These are phyloP conservation scores for Phaeotremella fagi DNA, from an alignment of 768 basidiomycete genomes.

Conservation along the genomic window DNA sequence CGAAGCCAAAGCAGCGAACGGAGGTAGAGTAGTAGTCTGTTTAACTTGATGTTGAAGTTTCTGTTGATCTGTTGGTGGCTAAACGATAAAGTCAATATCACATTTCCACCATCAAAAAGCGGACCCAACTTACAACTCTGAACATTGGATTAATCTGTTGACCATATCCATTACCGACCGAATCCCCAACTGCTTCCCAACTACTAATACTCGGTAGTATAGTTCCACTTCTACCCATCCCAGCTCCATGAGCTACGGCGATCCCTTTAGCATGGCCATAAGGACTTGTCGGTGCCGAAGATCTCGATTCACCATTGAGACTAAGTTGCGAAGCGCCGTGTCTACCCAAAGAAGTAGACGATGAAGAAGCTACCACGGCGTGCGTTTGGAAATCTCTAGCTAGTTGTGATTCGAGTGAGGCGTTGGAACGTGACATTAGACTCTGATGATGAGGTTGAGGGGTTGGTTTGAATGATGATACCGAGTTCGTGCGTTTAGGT, in stretches of 20 bases:
- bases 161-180: background rate
- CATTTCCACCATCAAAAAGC: background rate
- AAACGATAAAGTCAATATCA: background rate
- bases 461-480: slow-evolving; percentile 28
- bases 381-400: slow-evolving; percentile 44
- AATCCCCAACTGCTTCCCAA: slow-evolving; percentile 18
- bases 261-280: slow-evolving; percentile 44
- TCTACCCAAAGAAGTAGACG: slow-evolving; percentile 26
- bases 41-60: background rate
- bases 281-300: slow-evolving; percentile 39
- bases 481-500: slow-evolving; percentile 28
- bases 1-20: slow-evolving; percentile 47
- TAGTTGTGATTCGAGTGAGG: slow-evolving; percentile 47
- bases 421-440: slow-evolving; percentile 34
- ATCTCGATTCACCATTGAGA: slow-evolving; percentile 11
- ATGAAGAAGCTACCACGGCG: slow-evolving; percentile 34
- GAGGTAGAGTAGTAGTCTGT: slow-evolving; percentile 41
- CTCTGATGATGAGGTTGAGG: slow-evolving; percentile 17
- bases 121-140: slow-evolving; percentile 33
- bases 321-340: slow-evolving; percentile 20
- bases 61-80: slow-evolving; percentile 23
- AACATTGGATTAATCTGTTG: slow-evolving; percentile 44
- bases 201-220: slow-evolving; percentile 35
- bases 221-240: slow-evolving; percentile 29
- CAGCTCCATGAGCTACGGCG: slow-evolving; percentile 38